A percentile compares a stretch with the other conserved stretches of the same genome.
phyloP scores from a whole-genome alignment of 2,329 filamentous ascomycete species.

The Ceratocystis harringtonii region DNA sequence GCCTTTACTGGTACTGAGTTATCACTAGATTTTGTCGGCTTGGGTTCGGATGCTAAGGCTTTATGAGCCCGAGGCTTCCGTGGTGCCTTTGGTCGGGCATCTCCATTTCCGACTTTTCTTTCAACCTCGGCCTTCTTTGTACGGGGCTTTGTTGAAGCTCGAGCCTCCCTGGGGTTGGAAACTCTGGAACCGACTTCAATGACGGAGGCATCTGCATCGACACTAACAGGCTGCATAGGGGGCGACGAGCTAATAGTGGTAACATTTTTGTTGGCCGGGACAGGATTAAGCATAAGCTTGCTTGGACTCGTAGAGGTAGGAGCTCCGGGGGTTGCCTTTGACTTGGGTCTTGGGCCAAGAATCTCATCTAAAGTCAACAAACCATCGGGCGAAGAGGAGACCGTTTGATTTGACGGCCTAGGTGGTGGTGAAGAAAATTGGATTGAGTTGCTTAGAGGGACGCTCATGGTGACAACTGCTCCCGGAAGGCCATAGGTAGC shows the following conservation, averaged over 20 bases:
- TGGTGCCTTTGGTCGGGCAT: conserved; percentile 3
- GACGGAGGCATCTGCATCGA: conserved; percentile 7
- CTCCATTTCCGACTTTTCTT: not conserved
- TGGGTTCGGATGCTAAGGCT: not conserved
- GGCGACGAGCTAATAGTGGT: not conserved
- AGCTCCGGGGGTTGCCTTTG: not conserved
- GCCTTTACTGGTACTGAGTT: not conserved
- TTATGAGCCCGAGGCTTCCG: conserved; percentile 3
- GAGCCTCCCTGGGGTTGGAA: not conserved
- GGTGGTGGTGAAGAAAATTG: not conserved
- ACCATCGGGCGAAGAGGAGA: conserved; percentile 8
- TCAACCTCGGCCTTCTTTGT: conserved; percentile 4
- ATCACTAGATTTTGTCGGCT: not conserved
- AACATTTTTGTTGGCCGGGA: not conserved
- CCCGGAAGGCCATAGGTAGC: not conserved
- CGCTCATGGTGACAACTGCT: not conserved
- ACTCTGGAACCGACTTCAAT: conserved; percentile 8
- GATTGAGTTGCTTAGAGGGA: not conserved
- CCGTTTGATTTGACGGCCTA: not conserved
- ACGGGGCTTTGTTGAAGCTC: not conserved
- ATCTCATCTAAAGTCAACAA: not conserved
- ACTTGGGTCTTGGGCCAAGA: not conserved
- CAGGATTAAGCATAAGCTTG: not conserved
- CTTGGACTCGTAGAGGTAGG: not conserved
- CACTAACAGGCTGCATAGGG: not conserved